These are phyloP conservation scores for Hansenula sp. DNA, from an alignment of 1,139 yeast species.

Conservation along the genomic window DNA sequence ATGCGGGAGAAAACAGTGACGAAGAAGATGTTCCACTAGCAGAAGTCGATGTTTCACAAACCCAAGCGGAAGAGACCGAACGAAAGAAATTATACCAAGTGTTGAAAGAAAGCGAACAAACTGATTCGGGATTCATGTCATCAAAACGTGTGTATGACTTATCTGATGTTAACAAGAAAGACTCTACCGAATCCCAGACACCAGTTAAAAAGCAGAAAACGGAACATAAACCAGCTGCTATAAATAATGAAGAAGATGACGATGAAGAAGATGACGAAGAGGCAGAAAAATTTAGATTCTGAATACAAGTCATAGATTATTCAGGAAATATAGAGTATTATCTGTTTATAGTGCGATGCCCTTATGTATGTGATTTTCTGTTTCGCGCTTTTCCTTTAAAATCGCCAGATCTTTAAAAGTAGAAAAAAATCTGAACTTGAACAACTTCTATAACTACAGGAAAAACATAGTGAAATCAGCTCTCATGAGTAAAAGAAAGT, in stretches of 20 bases:
- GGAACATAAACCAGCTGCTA: constrained; percentile 3
- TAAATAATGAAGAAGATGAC: constrained; percentile 1
- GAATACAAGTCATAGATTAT: too few relatives aligned
- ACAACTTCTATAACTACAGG: too few relatives aligned
- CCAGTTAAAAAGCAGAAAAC: constrained; percentile 7
- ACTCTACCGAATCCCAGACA: constrained; percentile 6
- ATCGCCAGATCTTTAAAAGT: too few relatives aligned
- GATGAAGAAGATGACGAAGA: constrained; percentile 10
- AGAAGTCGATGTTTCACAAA: constrained; percentile 12
- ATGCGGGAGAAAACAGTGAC: constrained; percentile 11
- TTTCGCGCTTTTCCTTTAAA: too few relatives aligned
- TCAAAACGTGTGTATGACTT: constrained; percentile 25
- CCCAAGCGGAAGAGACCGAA: constrained; percentile 6
- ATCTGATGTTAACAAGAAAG: constrained; percentile 8
- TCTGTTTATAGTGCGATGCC: too few relatives aligned
- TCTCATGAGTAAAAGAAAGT: constrained; percentile 38
- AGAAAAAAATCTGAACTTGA: too few relatives aligned
- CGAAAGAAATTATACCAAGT: constrained; percentile 37
- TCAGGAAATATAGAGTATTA: too few relatives aligned
- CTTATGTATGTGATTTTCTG: too few relatives aligned
- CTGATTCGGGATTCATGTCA: constrained; percentile 25
- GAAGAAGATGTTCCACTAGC: constrained; percentile 20
- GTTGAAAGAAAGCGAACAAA: constrained; percentile 29
- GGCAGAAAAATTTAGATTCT: constrained; percentile 24
- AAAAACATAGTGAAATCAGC: too few relatives aligned